Evolutionary conservation across 768 basidiomycete species (phyloP), one percentile per base, ranked within the genome.

Genomic region (Tricholoma furcatifolium): DNA sequence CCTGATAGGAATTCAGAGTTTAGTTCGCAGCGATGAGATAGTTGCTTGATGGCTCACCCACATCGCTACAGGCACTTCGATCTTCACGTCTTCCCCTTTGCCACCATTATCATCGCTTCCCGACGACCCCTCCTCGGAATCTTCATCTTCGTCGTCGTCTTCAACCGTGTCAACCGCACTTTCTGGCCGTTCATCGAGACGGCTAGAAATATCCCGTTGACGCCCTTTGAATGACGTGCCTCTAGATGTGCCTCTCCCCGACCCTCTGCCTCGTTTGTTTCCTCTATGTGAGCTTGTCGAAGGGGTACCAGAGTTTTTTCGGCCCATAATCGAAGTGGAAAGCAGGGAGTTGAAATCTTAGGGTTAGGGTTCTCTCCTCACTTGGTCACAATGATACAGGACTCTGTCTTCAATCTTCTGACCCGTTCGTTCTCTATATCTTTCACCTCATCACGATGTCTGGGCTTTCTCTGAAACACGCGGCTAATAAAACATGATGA

Each of bases 11-110:
- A 50, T 10, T 21, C 30, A 41, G 23, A 53, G 43, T 27, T 17
- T 23, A 43, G 17, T 42, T 42, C 3, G 27, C 4, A 7, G 14
- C 20, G 34, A 39, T 36, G 20, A 41, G 46, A 4, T 31, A 30
- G 51, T 27, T 36, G 8, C 11, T 43, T 9, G n/a, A 44, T 18
- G 41, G 77, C 93, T 69, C 52, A 88, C 93, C 95, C 95, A 98
- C 95, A 98, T 98, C 32, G 92, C 94, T 3, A 97, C 86, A 2
- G 93, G 92, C 10, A 97, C 83, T 17, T 78, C 71, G 35, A 83
- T 82, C 36, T 58, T 58, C 2, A 73, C 62, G 15, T 69, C 63
- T 7, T 67, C 62, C 24, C 65, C 65, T n/a, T 56, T 55, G 31
- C 50, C 62, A 14, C 63, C 67, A 23, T 67, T 70, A 3, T 67